Evolutionary conservation across 1,139 yeast species (phyloP), one percentile per base, ranked within the genome.

Genomic region (Suhomyces yuchorum): DNA sequence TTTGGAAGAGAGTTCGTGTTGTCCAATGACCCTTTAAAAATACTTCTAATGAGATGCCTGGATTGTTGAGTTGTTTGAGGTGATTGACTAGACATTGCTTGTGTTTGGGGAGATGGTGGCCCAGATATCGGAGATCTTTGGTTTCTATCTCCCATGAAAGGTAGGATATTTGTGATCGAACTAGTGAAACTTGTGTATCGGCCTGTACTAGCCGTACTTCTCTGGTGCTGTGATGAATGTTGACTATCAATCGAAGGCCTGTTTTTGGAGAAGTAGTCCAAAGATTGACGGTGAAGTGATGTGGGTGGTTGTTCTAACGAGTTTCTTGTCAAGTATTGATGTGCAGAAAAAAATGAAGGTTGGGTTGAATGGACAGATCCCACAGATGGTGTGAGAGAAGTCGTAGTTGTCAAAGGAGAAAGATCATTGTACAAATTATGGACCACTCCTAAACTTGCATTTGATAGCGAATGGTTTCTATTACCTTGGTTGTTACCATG

Each of bases 281-380:
- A 55, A 0, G 77, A 71, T 5, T 66, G 67, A 8, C 78, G 57
- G 44, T 67, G 67, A 20, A 63, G 55, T 6, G 61, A 56, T 39
- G 59, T 55, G 15, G 68, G 69, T 2, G 69, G 65, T 43, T 72
- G 71, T 36, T 75, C 80, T 23, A 74, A 55, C 6, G 78, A 71
- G 42, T 67, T 72, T 36, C 76, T 58, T 3, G 72, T 62, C 39
- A 74, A 56, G 55, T 67, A 71, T 52, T 75, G 80, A 37, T 73
- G 75, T 1, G 80, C 80, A 1, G 77, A 71, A 51, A 75, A 73
- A 53, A 73, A 75, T 6, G 78, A 73, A 6, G 75, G 78, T 49
- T 75, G 80, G 2, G 73, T 65, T 20, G 77, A 73, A 51, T 75
- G 78, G 14, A 73, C 56, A 2, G 78, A 73, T 33, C 68, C 65